Conservation (phyloP, 768 basidiomycete species). For the Auricularia auricula-judae region DNA sequence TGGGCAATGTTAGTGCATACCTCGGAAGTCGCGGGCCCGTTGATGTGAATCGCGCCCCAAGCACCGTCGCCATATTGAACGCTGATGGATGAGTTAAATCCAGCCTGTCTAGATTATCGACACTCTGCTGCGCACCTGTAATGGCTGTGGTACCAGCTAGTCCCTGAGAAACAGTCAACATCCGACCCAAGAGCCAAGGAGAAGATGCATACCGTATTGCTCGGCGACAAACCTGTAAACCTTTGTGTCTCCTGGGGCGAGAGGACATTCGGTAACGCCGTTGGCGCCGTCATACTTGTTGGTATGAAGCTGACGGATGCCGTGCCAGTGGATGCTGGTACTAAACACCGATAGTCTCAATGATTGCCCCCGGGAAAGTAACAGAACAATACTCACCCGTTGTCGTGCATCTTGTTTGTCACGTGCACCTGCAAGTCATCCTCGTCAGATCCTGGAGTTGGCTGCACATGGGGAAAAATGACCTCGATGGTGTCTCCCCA, state of each 20-base stretch:
- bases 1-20: not conserved
- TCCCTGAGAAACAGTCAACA: not conserved
- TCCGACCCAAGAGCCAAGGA: not conserved
- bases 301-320: not conserved
- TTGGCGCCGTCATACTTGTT: not conserved
- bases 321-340: not conserved
- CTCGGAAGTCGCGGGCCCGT: not conserved
- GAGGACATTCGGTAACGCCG: not conserved
- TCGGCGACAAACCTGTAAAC: not conserved
- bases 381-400: not conserved
- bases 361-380: not conserved
- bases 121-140: not conserved
- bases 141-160: not conserved
- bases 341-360: not conserved
- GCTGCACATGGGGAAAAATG: not conserved
- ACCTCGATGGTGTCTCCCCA: not conserved
- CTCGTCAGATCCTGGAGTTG: not conserved
- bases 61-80: not conserved
- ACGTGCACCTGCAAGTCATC: not conserved
- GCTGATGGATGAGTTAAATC: not conserved
- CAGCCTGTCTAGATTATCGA: not conserved
- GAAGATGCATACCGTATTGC: not conserved
- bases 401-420: not conserved
- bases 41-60: not conserved
- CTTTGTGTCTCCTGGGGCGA: not conserved